phyloP scores from a whole-genome alignment of 257 asterid species.

The Solanum tacnaense region DNA sequence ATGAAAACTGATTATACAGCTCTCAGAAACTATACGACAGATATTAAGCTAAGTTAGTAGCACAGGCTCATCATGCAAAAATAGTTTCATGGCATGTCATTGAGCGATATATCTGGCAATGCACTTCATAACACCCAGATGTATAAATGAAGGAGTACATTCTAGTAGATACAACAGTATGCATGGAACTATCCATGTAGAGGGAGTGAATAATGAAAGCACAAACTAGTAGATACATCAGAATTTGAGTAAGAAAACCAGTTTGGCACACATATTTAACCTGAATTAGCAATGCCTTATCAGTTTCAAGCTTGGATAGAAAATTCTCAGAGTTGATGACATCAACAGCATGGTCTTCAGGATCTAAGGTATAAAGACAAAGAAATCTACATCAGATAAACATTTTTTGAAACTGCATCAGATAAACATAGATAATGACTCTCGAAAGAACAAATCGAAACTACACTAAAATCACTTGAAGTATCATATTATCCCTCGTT shows the following conservation, averaged over 20 bases:
- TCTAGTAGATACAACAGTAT: neutral
- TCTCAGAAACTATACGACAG: neutral
- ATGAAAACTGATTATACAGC: neutral
- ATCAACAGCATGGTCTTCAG: constrained; percentile 26
- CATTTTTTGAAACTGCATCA: neutral
- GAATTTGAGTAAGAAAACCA: neutral
- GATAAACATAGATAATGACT: neutral
- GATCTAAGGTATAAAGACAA: constrained; percentile 33
- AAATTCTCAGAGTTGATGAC: constrained; percentile 48
- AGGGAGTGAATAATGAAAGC: neutral
- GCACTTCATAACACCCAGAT: neutral
- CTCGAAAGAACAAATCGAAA: neutral
- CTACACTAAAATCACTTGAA: neutral
- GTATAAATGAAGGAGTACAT: neutral
- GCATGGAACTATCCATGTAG: neutral
- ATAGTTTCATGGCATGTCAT: neutral
- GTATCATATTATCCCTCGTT: neutral
- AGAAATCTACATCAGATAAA: constrained; percentile 7
- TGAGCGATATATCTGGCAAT: neutral
- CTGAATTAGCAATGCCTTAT: constrained; percentile 77
- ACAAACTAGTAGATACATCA: neutral
- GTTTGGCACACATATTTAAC: constrained; percentile 16
- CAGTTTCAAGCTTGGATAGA: constrained; percentile 46
- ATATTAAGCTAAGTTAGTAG: neutral
- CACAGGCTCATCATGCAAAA: neutral